Evolutionary conservation across 441 rosid genomes (phyloP), one percentile per base, ranked within the genome.

Genomic region (Aleurites moluccanus): DNA sequence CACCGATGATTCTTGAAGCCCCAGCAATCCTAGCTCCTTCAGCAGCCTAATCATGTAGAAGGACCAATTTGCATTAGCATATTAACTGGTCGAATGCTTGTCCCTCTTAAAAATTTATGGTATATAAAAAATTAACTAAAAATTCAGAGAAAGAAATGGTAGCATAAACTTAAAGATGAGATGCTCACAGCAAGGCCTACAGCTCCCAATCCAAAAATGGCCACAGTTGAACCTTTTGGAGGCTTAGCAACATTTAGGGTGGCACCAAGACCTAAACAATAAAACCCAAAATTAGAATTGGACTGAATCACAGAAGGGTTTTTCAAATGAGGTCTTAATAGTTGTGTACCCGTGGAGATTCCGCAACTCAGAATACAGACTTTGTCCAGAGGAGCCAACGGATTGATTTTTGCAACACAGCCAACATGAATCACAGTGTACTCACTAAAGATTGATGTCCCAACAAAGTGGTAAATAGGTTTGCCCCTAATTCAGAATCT

Each of bases 361-460:
- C 92, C 90, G 40, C 92, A 89, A 50, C 89, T 87, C 23, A 88
- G 80, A 60, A 85, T 61, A 27, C 86, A 87, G 55, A 85, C 88
- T 88, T 88, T 87, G 77, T 89, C 91, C 11, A 87, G 82, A 8
- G 90, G 89, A 52, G 92, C 89, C 3, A 13, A 69, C 0, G 89
- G 92, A 47, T 87, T 82, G 80, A 89, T 82, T 83, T 86, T 89
- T 52, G 88, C 87, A 59, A 86, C 38, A 64, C 86, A 84, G 7
- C 92, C 92, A n/a, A 72, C 81, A 70, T 88, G 90, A 40, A 79
- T 68, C 2, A 88, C 90, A 14, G 89, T 88, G 80, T 85, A 88
- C 74, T 88, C 89, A 16, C 92, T 86, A 52, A 88, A 85, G 8
- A 88, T 88, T 3, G 90, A 87, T 2, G 87, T 85, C 4, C 89